Percentiles rank a stretch among this genome's conserved stretches.
phyloP scores from a whole-genome alignment of 192 early-diverging fungal species.

The Anaeromyces robustus region DNA sequence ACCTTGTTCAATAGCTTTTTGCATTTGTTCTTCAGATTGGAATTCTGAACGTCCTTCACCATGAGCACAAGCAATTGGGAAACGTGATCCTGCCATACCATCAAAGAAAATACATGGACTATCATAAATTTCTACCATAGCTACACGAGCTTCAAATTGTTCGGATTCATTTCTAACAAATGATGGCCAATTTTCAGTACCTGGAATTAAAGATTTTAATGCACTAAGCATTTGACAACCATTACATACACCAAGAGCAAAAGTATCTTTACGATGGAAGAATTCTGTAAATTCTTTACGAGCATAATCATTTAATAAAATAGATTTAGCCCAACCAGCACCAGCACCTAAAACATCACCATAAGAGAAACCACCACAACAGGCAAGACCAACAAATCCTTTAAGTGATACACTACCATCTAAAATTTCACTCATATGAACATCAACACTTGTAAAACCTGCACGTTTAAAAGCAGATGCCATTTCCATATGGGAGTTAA shows the following conservation, averaged over 20 bases:
- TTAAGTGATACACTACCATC: constrained; percentile 35
- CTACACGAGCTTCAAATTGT: constrained; percentile 88
- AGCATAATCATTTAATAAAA: constrained; percentile 54
- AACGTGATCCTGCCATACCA: constrained; percentile 73
- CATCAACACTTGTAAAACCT: constrained; percentile 88
- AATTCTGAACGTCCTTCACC: constrained; percentile 92
- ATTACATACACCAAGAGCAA: constrained; percentile 94
- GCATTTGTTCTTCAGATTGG: constrained; percentile 17
- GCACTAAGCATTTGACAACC: constrained; percentile 95
- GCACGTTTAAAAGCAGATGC: constrained; percentile 84
- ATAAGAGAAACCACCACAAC: constrained; percentile 96
- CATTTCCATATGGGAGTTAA: constrained; percentile 90
- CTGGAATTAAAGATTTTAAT: constrained; percentile 72
- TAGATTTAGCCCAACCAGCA: constrained; percentile 88
- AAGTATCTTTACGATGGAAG: constrained; percentile 80
- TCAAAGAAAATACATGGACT: constrained; percentile 61
- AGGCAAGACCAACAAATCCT: constrained; percentile 74
- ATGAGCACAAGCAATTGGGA: constrained; percentile 94
- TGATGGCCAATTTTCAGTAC: constrained; percentile 72
- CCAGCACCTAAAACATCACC: constrained; percentile 99
- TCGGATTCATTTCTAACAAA: constrained; percentile 86
- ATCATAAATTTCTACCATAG: constrained; percentile 50
- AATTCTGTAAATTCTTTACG: constrained; percentile 62
- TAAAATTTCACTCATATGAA: constrained; percentile 96
- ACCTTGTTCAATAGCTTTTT: constrained; percentile 11